Percentiles rank a stretch among this genome's conserved stretches.
phyloP scores from a whole-genome alignment of 768 basidiomycete genomes.

The Agrocybe pediades region DNA sequence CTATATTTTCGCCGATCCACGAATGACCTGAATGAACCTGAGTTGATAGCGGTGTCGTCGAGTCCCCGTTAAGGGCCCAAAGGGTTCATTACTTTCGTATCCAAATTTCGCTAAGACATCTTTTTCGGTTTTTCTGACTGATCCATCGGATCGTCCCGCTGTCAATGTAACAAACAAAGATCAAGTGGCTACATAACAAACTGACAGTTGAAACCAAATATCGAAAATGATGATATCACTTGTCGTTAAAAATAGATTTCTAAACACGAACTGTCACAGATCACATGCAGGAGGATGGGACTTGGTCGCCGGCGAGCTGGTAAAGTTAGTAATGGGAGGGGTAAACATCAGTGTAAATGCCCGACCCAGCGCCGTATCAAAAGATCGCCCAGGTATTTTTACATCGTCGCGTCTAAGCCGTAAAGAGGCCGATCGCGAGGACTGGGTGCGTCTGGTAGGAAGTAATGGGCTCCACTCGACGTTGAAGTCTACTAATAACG shows the following conservation, averaged over 20 bases:
- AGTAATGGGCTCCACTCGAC: too few relatives aligned
- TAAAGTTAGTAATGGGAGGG: neutral
- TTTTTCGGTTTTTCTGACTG: too few relatives aligned
- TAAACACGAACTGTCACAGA: slow-evolving; percentile 13
- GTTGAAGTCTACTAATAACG: too few relatives aligned
- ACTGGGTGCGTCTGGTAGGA: too few relatives aligned
- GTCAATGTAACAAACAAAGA: neutral
- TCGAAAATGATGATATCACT: neutral
- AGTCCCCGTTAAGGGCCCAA: neutral
- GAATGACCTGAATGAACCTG: neutral
- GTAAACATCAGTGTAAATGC: too few relatives aligned
- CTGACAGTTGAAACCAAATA: neutral
- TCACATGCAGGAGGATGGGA: too few relatives aligned
- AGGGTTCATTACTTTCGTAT: neutral
- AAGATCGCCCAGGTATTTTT: too few relatives aligned
- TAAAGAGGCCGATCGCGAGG: too few relatives aligned
- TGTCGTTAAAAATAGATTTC: neutral
- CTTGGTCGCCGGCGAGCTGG: neutral
- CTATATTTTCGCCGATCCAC: too few relatives aligned
- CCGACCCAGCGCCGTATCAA: too few relatives aligned
- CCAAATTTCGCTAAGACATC: neutral
- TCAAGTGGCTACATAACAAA: neutral
- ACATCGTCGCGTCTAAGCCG: too few relatives aligned
- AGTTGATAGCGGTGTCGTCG: neutral
- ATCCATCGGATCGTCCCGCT: neutral